These are phyloP conservation scores for Daldinia loculata DNA, from an alignment of 495 filamentous ascomycete species.

Conservation along the genomic window DNA sequence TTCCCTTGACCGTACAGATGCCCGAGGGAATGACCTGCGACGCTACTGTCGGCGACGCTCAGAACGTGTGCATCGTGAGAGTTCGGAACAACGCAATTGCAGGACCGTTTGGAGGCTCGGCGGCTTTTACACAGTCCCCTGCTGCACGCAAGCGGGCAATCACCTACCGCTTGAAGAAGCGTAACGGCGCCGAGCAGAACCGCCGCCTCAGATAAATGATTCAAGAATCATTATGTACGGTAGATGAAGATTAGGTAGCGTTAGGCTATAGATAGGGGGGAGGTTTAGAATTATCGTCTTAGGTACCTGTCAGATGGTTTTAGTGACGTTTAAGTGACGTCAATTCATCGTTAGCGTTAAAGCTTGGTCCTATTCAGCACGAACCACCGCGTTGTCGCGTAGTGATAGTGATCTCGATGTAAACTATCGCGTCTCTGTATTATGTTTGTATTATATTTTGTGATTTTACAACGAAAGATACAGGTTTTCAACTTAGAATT, in stretches of 20 bases:
- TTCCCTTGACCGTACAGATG: constrained; percentile 66
- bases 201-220: constrained; percentile 27
- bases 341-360: constrained; percentile 5
- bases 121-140: constrained; percentile 59
- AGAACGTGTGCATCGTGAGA: constrained; percentile 66
- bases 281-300: background rate
- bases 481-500: no score
- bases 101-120: constrained; percentile 69
- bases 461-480: no score
- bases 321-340: background rate
- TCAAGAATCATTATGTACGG: background rate
- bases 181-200: constrained; percentile 39
- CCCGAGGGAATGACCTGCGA: constrained; percentile 69
- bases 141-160: constrained; percentile 58
- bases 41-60: constrained; percentile 58
- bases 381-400: constrained; percentile 17
- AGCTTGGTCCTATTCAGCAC: constrained; percentile 16
- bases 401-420: background rate
- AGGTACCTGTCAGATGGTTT: background rate
- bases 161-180: constrained; percentile 56
- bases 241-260: background rate
- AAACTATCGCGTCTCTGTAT: background rate
- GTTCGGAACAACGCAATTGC: constrained; percentile 64
- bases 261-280: background rate
- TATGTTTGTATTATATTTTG: background rate